phyloP scores from a whole-genome alignment of 2,329 filamentous ascomycete genomes.

The Periconia digitata region DNA sequence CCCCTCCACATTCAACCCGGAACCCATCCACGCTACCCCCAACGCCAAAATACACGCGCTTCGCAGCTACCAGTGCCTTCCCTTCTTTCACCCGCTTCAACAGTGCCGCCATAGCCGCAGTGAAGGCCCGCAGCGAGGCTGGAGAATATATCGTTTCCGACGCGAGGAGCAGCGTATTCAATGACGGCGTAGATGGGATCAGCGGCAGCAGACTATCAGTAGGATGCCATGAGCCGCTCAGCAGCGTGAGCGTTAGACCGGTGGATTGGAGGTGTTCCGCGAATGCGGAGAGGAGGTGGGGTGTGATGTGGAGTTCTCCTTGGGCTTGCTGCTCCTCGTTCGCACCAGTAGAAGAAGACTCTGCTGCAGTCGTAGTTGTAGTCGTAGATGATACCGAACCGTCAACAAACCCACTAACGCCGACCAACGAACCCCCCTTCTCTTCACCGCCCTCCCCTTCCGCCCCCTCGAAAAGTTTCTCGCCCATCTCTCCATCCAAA shows the following conservation, averaged over 20 bases:
- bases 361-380: not conserved
- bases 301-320: constrained; percentile 66
- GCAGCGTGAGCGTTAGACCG: constrained; percentile 62
- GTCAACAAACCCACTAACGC: not conserved
- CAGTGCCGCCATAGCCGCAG: constrained; percentile 64
- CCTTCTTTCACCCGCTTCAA: constrained; percentile 57
- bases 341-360: not conserved
- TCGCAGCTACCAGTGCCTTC: constrained; percentile 70
- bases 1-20: constrained; percentile 46
- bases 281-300: constrained; percentile 62
- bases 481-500: constrained; percentile 19
- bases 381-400: not conserved
- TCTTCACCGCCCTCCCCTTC: no score
- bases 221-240: constrained; percentile 74
- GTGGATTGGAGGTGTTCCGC: constrained; percentile 52
- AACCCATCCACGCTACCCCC: constrained; percentile 81
- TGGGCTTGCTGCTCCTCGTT: not conserved
- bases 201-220: constrained; percentile 59
- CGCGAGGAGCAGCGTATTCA: constrained; percentile 60
- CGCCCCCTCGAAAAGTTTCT: constrained; percentile 14
- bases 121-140: constrained; percentile 68
- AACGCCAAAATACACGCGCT: constrained; percentile 81
- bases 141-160: constrained; percentile 85
- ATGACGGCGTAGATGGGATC: constrained; percentile 46
- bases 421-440: constrained; percentile 23